These are phyloP conservation scores for Pontederia paniculata DNA, from an alignment of 176 grass and related monocot genomes.

Conservation along the genomic window DNA sequence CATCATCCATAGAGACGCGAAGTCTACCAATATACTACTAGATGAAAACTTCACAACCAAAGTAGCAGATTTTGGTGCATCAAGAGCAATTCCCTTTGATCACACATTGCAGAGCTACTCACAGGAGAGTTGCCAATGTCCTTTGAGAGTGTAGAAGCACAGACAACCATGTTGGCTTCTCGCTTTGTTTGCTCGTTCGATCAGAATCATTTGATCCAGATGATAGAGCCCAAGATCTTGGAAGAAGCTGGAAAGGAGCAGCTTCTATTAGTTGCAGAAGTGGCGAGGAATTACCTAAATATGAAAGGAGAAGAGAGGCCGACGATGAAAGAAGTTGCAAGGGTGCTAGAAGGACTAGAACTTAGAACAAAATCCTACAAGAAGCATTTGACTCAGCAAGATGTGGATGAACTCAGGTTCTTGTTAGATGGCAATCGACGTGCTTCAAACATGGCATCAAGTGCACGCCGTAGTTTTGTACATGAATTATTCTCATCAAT, in stretches of 20 bases:
- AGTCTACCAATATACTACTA: constrained; percentile 15
- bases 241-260: constrained; percentile 1
- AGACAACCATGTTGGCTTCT: constrained; percentile 8
- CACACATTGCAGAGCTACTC: constrained; percentile 17
- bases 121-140: constrained; percentile 20
- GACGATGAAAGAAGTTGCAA: constrained; percentile 15
- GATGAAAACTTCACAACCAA: constrained; percentile 13
- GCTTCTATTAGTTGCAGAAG: neutral
- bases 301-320: constrained; percentile 11
- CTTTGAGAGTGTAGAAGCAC: constrained; percentile 5
- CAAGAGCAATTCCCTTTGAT: constrained; percentile 17
- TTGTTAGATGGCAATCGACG: no score
- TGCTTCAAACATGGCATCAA: no score
- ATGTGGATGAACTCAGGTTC: no score
- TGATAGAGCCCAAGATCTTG: neutral
- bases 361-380: no score
- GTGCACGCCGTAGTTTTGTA: no score
- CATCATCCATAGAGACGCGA: constrained; percentile 21
- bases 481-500: no score
- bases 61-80: constrained; percentile 18
- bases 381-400: no score
- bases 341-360: constrained; percentile 1
- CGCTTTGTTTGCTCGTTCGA: constrained; percentile 1
- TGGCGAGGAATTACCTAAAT: constrained; percentile 8
- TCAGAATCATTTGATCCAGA: neutral